A percentile compares a stretch with the other conserved stretches of the same genome.
phyloP scores from a whole-genome alignment of 495 filamentous ascomycete species.

The Saxophila tyrrhenica region DNA sequence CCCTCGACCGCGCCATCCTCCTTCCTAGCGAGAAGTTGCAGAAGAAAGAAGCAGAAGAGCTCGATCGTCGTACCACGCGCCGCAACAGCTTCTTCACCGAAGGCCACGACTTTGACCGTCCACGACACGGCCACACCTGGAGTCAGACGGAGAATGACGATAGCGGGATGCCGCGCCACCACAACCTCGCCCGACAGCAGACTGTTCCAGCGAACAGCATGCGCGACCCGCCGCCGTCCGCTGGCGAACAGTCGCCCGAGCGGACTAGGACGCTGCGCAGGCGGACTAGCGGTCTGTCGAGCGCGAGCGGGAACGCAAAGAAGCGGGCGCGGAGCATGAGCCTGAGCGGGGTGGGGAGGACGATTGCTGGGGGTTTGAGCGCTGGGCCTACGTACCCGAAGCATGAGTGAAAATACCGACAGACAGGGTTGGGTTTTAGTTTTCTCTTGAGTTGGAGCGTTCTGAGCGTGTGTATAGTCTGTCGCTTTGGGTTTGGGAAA shows the following conservation, averaged over 20 bases:
- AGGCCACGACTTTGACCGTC: background rate
- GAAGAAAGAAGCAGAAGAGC: conserved; percentile 52
- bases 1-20: conserved; percentile 78
- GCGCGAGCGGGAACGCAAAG: background rate
- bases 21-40: conserved; percentile 68
- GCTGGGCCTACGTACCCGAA: conserved; percentile 12
- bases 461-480: conserved; percentile 1
- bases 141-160: background rate
- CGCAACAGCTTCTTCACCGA: background rate
- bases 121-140: background rate
- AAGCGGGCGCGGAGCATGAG: background rate
- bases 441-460: background rate
- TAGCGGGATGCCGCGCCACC: background rate
- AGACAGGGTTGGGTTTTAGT: background rate
- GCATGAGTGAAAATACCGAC: background rate
- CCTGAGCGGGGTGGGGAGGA: background rate
- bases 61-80: conserved; percentile 32
- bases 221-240: background rate
- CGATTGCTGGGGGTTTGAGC: conserved; percentile 6
- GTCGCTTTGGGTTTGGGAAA: background rate
- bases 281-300: background rate
- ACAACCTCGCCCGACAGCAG: background rate
- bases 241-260: background rate
- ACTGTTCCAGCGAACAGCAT: background rate
- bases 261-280: background rate